Evolutionary conservation across 148 eudicot genomes (phyloP).

Genomic region (Talinum fruticosum): DNA sequence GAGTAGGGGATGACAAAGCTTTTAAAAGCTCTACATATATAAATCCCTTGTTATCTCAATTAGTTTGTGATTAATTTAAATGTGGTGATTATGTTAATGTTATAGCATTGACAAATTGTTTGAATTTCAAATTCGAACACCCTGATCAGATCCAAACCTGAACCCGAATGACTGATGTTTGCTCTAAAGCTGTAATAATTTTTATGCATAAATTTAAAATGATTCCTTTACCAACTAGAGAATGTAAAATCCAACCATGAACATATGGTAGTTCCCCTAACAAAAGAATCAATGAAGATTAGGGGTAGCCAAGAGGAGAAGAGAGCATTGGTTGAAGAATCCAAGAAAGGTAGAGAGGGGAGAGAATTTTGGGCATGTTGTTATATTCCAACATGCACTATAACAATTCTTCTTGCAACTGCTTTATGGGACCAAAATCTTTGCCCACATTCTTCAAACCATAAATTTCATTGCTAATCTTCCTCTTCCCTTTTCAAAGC

Average conservation of each 20-base stretch:
- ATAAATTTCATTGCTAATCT: neutral
- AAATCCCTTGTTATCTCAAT: neutral
- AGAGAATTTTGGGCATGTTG: constrained; percentile 34
- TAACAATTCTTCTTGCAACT: constrained; percentile 52
- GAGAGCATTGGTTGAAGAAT: constrained; percentile 15
- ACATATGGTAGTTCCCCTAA: too few species aligned
- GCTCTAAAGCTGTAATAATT: too few species aligned
- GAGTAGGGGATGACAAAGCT: too few species aligned
- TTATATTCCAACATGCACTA: constrained; percentile 57
- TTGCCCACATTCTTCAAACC: constrained; percentile 11
- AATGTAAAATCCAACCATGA: too few species aligned
- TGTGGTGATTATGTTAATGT: neutral
- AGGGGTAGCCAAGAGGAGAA: neutral
- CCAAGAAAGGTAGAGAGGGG: constrained; percentile 8
- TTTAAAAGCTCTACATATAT: too few species aligned
- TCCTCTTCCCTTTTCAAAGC: constrained; percentile 28
- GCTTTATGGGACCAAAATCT: constrained; percentile 58
- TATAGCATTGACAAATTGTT: too few species aligned
- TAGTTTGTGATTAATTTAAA: neutral
- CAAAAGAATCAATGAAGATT: neutral
- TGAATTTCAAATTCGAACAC: too few species aligned
- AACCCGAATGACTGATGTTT: too few species aligned
- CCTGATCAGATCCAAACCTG: too few species aligned
- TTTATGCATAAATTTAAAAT: too few species aligned
- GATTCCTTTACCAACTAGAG: too few species aligned